Evolutionary conservation across 108 stramenopile species (phyloP).

Genomic region (Nitzschia sp.): DNA sequence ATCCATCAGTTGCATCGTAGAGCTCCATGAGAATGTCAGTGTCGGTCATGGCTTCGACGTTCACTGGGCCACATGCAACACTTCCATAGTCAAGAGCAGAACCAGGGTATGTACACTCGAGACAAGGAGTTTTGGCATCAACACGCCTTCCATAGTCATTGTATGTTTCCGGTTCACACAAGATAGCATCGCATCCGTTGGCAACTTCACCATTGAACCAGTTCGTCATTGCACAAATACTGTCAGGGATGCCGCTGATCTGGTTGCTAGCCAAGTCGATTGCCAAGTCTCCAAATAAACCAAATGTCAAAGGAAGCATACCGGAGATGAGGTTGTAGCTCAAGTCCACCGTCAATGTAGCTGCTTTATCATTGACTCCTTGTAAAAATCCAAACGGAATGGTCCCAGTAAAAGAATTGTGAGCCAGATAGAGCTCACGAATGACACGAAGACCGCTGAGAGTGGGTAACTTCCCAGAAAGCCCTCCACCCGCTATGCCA

Average conservation of each 20-base stretch:
- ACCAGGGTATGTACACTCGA: conserved; percentile 54
- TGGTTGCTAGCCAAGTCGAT: conserved; percentile 60
- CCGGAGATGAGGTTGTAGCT: conserved; percentile 41
- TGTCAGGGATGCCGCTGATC: conserved; percentile 59
- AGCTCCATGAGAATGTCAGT: conserved; percentile 45
- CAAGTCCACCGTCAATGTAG: conserved; percentile 41
- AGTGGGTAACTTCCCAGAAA: conserved; percentile 41
- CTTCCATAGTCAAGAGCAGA: conserved; percentile 49
- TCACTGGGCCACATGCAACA: conserved; percentile 39
- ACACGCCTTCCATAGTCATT: conserved; percentile 62
- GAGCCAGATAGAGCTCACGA: conserved; percentile 39
- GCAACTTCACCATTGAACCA: conserved; percentile 68
- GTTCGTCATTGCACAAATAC: conserved; percentile 55
- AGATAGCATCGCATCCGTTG: conserved; percentile 68
- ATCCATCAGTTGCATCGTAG: conserved; percentile 57
- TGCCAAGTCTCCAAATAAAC: conserved; percentile 35
- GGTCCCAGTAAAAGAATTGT: conserved; percentile 42
- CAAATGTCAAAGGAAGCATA: conserved; percentile 34
- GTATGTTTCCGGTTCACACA: conserved; percentile 69
- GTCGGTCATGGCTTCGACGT: conserved; percentile 33
- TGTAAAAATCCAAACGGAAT: conserved; percentile 42
- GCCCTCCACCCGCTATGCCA: conserved; percentile 22
- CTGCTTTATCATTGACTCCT: conserved; percentile 36
- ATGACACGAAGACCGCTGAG: conserved; percentile 37
- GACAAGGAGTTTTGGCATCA: conserved; percentile 45